Evolutionary conservation across 805 yeast genomes (phyloP).

Genomic region (Cyberlindnera bimundalis): DNA sequence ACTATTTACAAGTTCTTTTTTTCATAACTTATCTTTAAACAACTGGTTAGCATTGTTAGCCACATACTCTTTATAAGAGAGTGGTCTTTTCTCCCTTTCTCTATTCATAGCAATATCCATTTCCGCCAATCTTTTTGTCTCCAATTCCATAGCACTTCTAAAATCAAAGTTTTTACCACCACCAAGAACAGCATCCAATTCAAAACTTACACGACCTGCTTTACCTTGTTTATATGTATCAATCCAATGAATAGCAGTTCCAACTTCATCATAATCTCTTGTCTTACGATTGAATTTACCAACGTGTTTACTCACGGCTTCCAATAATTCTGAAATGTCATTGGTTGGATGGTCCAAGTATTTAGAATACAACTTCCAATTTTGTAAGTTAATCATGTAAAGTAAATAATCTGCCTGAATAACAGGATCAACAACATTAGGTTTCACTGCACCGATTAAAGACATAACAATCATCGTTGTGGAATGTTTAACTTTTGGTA

Average conservation of each 20-base stretch:
- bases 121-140: conserved; percentile 18
- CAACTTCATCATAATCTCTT: conserved; percentile 46
- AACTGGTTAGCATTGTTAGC: conserved; percentile 26
- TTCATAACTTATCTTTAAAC: conserved; percentile 13
- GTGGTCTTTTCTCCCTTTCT: conserved; percentile 13
- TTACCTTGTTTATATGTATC: conserved; percentile 60
- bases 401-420: conserved; percentile 83
- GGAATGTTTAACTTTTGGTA: conserved; percentile 65
- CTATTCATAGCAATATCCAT: conserved; percentile 26
- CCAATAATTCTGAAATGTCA: conserved; percentile 54
- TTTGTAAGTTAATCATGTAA: conserved; percentile 66
- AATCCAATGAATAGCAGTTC: conserved; percentile 62
- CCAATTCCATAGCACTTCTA: conserved; percentile 9
- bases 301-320: conserved; percentile 42
- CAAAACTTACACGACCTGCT: conserved; percentile 25
- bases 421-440: conserved; percentile 72
- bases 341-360: conserved; percentile 67
- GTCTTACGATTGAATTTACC: conserved; percentile 29
- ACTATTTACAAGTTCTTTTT: neutral
- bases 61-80: conserved; percentile 20
- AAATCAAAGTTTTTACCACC: conserved; percentile 18
- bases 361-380: conserved; percentile 29
- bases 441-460: conserved; percentile 71
- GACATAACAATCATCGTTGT: conserved; percentile 74
- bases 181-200: conserved; percentile 20